Evolutionary conservation across 768 basidiomycete genomes (phyloP), one percentile per base, ranked within the genome.

Genomic region (Pholiota conissans): DNA sequence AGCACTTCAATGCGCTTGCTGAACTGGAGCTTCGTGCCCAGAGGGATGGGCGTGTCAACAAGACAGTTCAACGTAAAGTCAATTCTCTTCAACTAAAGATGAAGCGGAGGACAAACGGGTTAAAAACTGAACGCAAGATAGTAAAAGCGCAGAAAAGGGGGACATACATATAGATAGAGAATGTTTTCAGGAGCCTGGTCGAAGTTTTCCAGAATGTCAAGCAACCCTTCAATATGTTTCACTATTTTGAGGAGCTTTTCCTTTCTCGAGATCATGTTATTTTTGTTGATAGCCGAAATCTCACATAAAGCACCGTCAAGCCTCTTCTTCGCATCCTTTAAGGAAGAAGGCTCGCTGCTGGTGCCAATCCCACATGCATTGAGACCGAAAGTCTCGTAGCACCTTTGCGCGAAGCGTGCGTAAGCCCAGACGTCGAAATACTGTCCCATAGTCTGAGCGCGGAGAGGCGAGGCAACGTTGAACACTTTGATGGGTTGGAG

Each of bases 121-220:
- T n/a, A 6, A 32, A 26, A n/a, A 46, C 26, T 4, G 18, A n/a
- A 27, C 2, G 6, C 9, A 20, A 29, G 29, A 29, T 20, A 27
- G 39, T 39, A 11, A 14, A 20, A 20, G 32, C 13, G 7, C 42
- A 24, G 18, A 4, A 45, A 45, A 45, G 18, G 20, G 20, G 29
- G 14, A 54, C 60, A 8, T 46, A 64, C 63, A 46, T 61, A 64
- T 39, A 64, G 50, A 42, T 57, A 56, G 26, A 40, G 29, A 34
- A 57, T 34, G 13, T 35, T 57, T 11, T 64, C 60, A 37, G 45
- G 52, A 28, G 39, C 47, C 18, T 51, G 27, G 32, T 42, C 48
- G 14, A 61, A 35, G 8, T 30, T 16, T 39, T 59, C 60, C 58
- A 64, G 26, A 13, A 51, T 39, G 14, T 29, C 42, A 13, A 64